phyloP scores from a whole-genome alignment of 1,284 basidiomycete genomes.

The Papiliotrema fonsecae region DNA sequence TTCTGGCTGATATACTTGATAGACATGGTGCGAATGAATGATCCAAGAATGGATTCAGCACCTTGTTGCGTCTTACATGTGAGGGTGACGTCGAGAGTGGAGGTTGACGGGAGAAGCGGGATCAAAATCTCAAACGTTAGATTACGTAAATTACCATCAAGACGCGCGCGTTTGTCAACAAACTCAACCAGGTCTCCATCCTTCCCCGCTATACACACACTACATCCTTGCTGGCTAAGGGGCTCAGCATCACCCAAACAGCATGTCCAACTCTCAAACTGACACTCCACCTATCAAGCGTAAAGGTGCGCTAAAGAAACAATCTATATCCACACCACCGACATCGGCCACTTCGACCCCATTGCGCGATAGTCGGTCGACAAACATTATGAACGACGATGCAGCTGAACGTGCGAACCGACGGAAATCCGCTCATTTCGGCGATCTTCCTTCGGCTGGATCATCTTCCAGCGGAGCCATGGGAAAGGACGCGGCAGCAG shows the following conservation, averaged over 20 bases:
- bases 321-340: background rate
- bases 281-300: constrained; percentile 1
- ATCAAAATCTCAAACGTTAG: background rate
- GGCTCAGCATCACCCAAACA: background rate
- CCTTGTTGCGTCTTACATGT: background rate
- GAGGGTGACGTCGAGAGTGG: background rate
- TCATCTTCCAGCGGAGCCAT: constrained; percentile 6
- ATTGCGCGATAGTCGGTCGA: background rate
- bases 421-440: constrained; percentile 40
- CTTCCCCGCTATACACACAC: background rate
- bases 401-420: constrained; percentile 36
- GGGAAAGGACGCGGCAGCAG: constrained; percentile 8
- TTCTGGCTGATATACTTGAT: constrained; percentile 70
- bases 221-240: background rate
- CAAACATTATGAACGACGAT: constrained; percentile 35
- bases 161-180: constrained; percentile 1
- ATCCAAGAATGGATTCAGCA: background rate
- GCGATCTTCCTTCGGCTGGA: constrained; percentile 11
- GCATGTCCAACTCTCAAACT: background rate
- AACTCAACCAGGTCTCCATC: background rate
- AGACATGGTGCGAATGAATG: constrained; percentile 54
- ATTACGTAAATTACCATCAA: background rate
- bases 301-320: constrained; percentile 7
- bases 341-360: no score
- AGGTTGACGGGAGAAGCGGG: background rate